Evolutionary conservation across 768 basidiomycete genomes (phyloP), one percentile per base, ranked within the genome.

Genomic region (Boletus pseudo-olivaceus): DNA sequence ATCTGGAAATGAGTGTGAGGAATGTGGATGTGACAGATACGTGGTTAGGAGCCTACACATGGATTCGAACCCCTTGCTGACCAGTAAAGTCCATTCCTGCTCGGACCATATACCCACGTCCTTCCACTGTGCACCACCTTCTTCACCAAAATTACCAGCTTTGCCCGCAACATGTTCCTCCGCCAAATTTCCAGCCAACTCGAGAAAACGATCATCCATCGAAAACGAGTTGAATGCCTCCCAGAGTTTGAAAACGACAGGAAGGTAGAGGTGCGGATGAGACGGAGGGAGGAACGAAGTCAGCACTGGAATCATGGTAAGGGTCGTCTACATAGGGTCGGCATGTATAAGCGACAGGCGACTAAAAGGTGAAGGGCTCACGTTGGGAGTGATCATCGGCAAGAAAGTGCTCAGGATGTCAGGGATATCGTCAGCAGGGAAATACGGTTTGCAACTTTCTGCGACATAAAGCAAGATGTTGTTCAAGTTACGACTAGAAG

Each of bases 31-130:
- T n/a, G 45, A 55, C 30, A 54, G 17, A 49, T 43, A 40, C 26
- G 37, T 19, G 30, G 8, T 49, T 34, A 35, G n/a, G 29, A 47
- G 39, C 67, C 41, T 69, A 88, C 89, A 85, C 84, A 93, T 86
- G 6, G 88, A 87, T 32, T 82, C 79, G 33, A 98, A 73, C 14
- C 89, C 87, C 68, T 94, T 95, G 34, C 85, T 84, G 58, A 94
- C 81, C 46, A 98, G 73, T 27, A 88, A 75, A 51, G 83, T 82
- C 85, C 93, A 98, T 69, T 98, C 85, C 40, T 81, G 76, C 53
- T 91, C 81, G 5, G 82, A 85, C 82, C 93, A 94, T 51, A 98
- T 94, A 12, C 95, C 95, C 34, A 98, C 80, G 60, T 91, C 89
- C 67, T 86, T 87, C 84, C 85, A 88, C 52, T 74, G 71, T 8